A percentile compares a stretch with the other conserved stretches of the same genome.
Evolutionary conservation across 2,329 filamentous ascomycete species (phyloP).

Genomic region (Seiridium unicorne): DNA sequence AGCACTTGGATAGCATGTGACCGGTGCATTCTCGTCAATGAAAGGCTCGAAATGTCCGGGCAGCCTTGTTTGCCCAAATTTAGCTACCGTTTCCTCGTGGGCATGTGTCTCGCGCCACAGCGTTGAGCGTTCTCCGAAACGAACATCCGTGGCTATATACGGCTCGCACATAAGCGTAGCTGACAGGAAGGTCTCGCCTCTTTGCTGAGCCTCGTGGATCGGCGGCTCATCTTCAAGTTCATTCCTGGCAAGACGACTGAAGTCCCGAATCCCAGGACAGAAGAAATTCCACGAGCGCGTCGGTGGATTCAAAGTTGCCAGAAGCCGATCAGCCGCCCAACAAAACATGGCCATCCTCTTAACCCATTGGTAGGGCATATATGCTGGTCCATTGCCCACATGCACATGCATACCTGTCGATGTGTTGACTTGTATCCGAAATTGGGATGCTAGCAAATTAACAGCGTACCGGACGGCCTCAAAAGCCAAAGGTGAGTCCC

Average conservation of each 20-base stretch:
- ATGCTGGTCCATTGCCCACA: constrained; percentile 14
- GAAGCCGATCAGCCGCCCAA: constrained; percentile 14
- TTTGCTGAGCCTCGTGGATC: not conserved
- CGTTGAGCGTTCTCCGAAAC: constrained; percentile 13
- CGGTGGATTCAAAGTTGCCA: constrained; percentile 13
- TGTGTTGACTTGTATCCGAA: constrained; percentile 11
- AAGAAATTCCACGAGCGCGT: not conserved
- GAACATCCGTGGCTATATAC: constrained; percentile 9
- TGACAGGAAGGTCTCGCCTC: not conserved
- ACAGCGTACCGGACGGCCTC: constrained; percentile 11
- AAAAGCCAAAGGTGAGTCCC: constrained; percentile 10
- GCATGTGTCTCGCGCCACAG: constrained; percentile 9
- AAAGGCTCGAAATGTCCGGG: constrained; percentile 12
- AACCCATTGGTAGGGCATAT: constrained; percentile 8
- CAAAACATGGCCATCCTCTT: constrained; percentile 11
- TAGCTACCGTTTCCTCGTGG: not conserved
- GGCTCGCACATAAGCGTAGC: not conserved
- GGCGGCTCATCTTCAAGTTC: not conserved
- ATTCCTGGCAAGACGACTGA: constrained; percentile 3
- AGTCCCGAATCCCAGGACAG: not conserved
- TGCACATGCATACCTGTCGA: constrained; percentile 18
- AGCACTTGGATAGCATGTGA: not conserved
- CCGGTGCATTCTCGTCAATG: not conserved
- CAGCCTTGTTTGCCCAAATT: constrained; percentile 8
- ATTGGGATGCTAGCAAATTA: constrained; percentile 4